These are phyloP conservation scores for Malus hybrid DNA, from an alignment of 331 rosid genomes.

Conservation along the genomic window DNA sequence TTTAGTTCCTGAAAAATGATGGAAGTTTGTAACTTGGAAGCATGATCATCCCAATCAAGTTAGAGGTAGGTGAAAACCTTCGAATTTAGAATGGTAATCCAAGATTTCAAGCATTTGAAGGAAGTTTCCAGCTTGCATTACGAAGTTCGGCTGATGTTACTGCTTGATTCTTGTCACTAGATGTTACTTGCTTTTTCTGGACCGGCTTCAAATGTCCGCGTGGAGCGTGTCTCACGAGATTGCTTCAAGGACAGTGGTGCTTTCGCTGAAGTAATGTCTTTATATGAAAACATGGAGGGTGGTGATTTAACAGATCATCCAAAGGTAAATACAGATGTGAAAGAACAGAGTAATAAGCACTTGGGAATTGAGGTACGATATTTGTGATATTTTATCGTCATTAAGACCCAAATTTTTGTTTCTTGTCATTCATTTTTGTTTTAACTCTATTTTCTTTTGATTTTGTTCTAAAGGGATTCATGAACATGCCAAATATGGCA, in stretches of 20 bases:
- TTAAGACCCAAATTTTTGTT: not conserved
- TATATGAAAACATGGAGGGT: constrained; percentile 46
- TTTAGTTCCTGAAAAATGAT: not conserved
- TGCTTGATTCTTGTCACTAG: constrained; percentile 32
- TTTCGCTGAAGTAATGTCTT: constrained; percentile 70
- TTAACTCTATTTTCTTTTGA: constrained; percentile 8
- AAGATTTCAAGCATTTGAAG: not conserved
- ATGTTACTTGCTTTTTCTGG: constrained; percentile 78
- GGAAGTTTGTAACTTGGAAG: not conserved
- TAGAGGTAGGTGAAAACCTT: not conserved
- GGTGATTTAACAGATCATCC: constrained; percentile 27
- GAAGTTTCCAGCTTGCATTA: not conserved
- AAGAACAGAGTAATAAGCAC: constrained; percentile 30
- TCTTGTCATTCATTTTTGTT: not conserved
- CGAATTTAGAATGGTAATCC: not conserved
- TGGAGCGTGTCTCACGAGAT: constrained; percentile 63
- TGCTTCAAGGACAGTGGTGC: constrained; percentile 73
- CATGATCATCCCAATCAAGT: not conserved
- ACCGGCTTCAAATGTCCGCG: constrained; percentile 79
- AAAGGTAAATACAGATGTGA: constrained; percentile 23
- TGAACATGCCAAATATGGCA: constrained; percentile 72
- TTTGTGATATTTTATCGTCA: constrained; percentile 4
- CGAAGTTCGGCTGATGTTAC: not conserved
- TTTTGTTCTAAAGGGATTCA: constrained; percentile 48
- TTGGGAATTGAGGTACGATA: constrained; percentile 55